Percentiles rank a stretch among this genome's conserved stretches.
Evolutionary conservation across 1,139 yeast genomes (phyloP).

Genomic region (Lodderomyces theae): DNA sequence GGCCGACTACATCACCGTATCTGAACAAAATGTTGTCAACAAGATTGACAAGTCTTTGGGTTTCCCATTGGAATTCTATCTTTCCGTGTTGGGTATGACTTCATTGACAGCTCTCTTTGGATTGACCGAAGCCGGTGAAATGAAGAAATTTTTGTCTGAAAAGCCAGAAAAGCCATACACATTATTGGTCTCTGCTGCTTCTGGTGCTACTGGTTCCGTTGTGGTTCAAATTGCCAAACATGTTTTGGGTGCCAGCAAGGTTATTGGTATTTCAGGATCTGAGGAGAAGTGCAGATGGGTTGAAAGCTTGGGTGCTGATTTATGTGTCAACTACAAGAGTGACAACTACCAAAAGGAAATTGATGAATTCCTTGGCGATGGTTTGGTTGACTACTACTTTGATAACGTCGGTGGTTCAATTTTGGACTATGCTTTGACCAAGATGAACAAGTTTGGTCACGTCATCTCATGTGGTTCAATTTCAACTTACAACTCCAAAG

Average conservation of each 20-base stretch:
- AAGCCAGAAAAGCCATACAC: constrained; percentile 31
- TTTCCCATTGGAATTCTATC: constrained; percentile 25
- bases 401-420: constrained; percentile 68
- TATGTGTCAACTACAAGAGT: constrained; percentile 54
- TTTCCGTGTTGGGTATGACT: constrained; percentile 47
- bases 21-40: constrained; percentile 20
- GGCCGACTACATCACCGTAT: constrained; percentile 28
- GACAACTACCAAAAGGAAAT: constrained; percentile 43
- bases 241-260: constrained; percentile 51
- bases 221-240: constrained; percentile 59
- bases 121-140: constrained; percentile 41
- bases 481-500: constrained; percentile 46
- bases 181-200: constrained; percentile 61
- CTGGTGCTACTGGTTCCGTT: constrained; percentile 67
- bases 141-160: constrained; percentile 20
- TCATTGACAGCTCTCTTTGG: constrained; percentile 65
- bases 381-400: constrained; percentile 44
- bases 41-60: constrained; percentile 24
- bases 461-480: constrained; percentile 64
- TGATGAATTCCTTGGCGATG: constrained; percentile 42
- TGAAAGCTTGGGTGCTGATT: constrained; percentile 54
- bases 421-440: constrained; percentile 44
- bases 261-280: constrained; percentile 66
- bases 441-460: constrained; percentile 41
- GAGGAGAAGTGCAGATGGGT: constrained; percentile 54